A percentile compares a stretch with the other conserved stretches of the same genome.
These are phyloP conservation scores for Fagopyrum tataricum DNA, from an alignment of 148 eudicot genomes.

Conservation along the genomic window DNA sequence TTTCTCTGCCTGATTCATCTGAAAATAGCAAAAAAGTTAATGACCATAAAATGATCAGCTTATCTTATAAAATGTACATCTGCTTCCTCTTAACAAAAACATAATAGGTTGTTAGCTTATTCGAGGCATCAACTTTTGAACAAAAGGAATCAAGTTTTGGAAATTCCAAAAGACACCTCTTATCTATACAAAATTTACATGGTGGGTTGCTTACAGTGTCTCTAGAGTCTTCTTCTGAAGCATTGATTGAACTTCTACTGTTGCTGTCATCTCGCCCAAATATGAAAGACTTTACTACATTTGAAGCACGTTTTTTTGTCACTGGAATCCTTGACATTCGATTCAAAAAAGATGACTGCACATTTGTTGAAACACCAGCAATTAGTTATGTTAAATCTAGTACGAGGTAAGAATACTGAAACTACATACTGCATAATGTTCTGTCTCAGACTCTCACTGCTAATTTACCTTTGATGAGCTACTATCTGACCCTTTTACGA, in stretches of 20 bases:
- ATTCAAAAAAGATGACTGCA: slow-evolving; percentile 82
- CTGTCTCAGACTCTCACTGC: background rate
- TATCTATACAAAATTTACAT: background rate
- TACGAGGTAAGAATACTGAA: background rate
- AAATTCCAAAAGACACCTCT: background rate
- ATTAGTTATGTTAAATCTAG: background rate
- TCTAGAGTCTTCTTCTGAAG: slow-evolving; percentile 63
- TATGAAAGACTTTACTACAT: slow-evolving; percentile 47
- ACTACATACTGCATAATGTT: background rate
- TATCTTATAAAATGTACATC: no score
- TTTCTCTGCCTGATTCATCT: slow-evolving; percentile 29
- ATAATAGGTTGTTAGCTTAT: background rate
- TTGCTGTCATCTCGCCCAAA: slow-evolving; percentile 96
- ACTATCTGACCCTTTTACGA: slow-evolving; percentile 36
- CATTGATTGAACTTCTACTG: slow-evolving; percentile 58
- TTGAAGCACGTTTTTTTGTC: slow-evolving; percentile 45
- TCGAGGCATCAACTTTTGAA: background rate
- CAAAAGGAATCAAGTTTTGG: background rate
- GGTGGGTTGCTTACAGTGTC: slow-evolving; percentile 38
- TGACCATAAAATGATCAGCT: background rate
- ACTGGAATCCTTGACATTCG: slow-evolving; percentile 52
- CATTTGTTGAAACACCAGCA: background rate
- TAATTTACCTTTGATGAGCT: slow-evolving; percentile 62
- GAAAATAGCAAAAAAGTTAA: background rate
- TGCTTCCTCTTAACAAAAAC: no score